phyloP scores from a whole-genome alignment of 306 rosid species.

The Arachis hypogaea region DNA sequence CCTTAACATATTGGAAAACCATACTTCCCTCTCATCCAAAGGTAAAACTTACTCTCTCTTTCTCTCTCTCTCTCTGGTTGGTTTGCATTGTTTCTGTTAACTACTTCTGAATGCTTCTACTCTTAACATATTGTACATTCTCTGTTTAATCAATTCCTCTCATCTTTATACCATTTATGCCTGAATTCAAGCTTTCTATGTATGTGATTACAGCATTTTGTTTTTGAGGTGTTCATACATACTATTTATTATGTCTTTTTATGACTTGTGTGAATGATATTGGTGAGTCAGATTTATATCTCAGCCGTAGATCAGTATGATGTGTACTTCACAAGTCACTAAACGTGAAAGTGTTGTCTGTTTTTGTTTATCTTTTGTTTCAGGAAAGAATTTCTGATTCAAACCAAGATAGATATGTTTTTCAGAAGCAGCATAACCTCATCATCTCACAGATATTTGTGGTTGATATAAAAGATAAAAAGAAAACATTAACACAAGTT shows the following conservation, averaged over 20 bases:
- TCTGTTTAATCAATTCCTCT: conserved; percentile 25
- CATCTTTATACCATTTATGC: neutral
- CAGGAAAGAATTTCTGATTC: conserved; percentile 43
- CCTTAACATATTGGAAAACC: conserved; percentile 38
- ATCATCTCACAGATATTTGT: conserved; percentile 4
- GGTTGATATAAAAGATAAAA: conserved; percentile 1
- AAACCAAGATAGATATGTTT: neutral
- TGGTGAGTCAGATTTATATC: neutral
- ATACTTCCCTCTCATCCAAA: conserved; percentile 48
- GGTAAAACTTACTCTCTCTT: conserved; percentile 16
- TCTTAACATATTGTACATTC: conserved; percentile 30
- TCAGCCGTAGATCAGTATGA: neutral
- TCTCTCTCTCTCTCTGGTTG: neutral
- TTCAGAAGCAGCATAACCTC: conserved; percentile 3
- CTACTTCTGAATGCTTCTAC: conserved; percentile 28
- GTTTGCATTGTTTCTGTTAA: conserved; percentile 17
- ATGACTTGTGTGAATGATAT: too few relatives aligned
- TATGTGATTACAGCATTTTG: neutral
- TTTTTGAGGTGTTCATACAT: neutral
- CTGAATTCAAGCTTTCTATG: too few relatives aligned
- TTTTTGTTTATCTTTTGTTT: conserved; percentile 37
- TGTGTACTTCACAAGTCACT: too few relatives aligned
- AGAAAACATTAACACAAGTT: conserved; percentile 19
- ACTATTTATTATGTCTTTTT: too few relatives aligned
- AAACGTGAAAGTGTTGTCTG: neutral